A percentile compares a stretch with the other conserved stretches of the same genome.
Evolutionary conservation across 768 basidiomycete species (phyloP).

Genomic region (Tephrocybe rancida): DNA sequence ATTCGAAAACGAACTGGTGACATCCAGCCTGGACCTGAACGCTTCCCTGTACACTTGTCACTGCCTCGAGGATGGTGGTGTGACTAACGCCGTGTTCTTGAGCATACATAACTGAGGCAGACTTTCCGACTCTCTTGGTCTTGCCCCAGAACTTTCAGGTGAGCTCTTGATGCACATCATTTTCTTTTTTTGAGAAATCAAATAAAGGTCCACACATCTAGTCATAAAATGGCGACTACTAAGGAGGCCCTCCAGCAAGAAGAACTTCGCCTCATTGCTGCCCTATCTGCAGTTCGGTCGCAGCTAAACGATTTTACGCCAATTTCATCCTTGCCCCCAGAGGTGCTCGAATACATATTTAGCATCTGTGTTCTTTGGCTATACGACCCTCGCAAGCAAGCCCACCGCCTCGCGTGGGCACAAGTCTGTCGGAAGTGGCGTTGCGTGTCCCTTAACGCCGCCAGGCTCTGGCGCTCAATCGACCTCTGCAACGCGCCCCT

Average conservation of each 20-base stretch:
- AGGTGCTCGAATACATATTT: slow-evolving; percentile 44
- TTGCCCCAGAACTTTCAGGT: background rate
- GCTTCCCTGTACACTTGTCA: background rate
- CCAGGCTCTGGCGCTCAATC: slow-evolving; percentile 41
- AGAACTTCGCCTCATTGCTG: slow-evolving; percentile 26
- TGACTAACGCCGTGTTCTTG: background rate
- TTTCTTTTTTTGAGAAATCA: background rate
- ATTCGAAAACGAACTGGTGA: no score
- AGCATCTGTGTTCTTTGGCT: slow-evolving; percentile 37
- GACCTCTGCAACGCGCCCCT: slow-evolving; percentile 36
- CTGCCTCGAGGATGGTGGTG: background rate
- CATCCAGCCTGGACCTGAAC: background rate
- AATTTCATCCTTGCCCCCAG: slow-evolving; percentile 36
- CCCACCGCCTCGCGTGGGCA: slow-evolving; percentile 38
- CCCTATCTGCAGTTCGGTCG: slow-evolving; percentile 28
- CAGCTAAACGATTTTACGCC: slow-evolving; percentile 29
- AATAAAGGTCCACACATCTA: background rate
- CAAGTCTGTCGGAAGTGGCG: slow-evolving; percentile 44
- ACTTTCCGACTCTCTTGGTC: background rate
- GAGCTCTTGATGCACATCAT: background rate
- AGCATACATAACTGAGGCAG: background rate
- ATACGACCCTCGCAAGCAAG: slow-evolving; percentile 28
- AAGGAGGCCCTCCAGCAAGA: slow-evolving; percentile 22
- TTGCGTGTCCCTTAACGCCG: slow-evolving; percentile 31
- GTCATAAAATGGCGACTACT: background rate